Base-by-base conservation (phyloP, 2,329 filamentous ascomycete species). In the Leptographium flavum region DNA sequence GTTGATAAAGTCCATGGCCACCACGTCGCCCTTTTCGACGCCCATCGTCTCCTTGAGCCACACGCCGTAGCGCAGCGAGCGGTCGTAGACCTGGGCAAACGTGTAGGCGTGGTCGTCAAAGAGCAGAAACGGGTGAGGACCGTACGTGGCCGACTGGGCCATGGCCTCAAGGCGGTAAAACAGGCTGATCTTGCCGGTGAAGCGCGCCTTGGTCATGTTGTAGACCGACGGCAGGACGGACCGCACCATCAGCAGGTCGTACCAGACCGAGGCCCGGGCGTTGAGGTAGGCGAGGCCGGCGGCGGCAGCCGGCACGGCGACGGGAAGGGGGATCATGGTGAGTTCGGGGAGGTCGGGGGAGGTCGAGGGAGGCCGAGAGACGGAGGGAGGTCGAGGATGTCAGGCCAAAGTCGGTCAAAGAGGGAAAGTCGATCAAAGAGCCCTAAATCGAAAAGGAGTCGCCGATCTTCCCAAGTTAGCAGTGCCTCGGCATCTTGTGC, bases 1-100 rank as follows among this genome's bases (percentile, higher is more conserved):
- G 58, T 94, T 94, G 62, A 83, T 80, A 53, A 85, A 83, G 59
- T 92, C 73, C 53, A 94, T 70, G 9, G 84, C 86, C 17, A 94
- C 81, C 30, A 94, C 76, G 43, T 93, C 84, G 38, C 74, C 76
- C 23, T 77, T 73, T 53, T 79, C 71, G 39, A 94, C 68, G 27
- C 69, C 69, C 43, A 80, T 71, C 10, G 64, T 70, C 2, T 71
- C 70, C 58, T 79, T 79, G 45, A 94, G 64, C 82, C 83, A 94
- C 44, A 73, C 68, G 25, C 83, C 86, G 56, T 88, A 85, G 48
- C 78, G 78, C 36, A 93, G 65, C 2, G 74, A 73, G 9, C 64
- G 71, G 45, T 86, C 73, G 60, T 94, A 92, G 2, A 74, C 70
- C 55, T 92, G 70, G n/a, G 74, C 75, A 58, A 84, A 94, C 1